These are phyloP conservation scores for Bruguiera sexangula DNA, from an alignment of 345 rosid genomes.

Conservation along the genomic window DNA sequence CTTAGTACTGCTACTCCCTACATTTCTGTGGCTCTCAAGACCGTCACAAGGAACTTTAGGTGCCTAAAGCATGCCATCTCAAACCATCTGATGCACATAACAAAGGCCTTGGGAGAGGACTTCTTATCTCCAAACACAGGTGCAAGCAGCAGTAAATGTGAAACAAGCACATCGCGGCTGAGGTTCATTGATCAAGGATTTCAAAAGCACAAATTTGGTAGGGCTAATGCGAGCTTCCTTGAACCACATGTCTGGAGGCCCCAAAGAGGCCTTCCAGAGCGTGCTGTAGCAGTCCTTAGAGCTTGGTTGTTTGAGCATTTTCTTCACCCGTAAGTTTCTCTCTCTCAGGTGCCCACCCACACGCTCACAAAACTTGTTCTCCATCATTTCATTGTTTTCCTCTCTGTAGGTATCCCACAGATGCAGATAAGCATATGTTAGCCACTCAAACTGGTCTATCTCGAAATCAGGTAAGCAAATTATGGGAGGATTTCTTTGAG, in stretches of 20 bases:
- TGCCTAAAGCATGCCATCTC: conserved; percentile 40
- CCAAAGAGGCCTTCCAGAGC: conserved; percentile 68
- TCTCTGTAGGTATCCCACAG: conserved; percentile 53
- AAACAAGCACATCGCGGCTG: conserved; percentile 19
- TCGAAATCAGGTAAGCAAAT: conserved; percentile 49
- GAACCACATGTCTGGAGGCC: conserved; percentile 63
- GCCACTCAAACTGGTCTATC: conserved; percentile 60
- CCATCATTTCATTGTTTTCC: background rate
- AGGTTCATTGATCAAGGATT: conserved; percentile 30
- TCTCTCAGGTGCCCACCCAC: background rate
- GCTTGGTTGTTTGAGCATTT: conserved; percentile 74
- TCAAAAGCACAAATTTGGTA: conserved; percentile 33
- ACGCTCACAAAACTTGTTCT: background rate
- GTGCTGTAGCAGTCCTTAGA: conserved; percentile 51
- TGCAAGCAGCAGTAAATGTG: conserved; percentile 28
- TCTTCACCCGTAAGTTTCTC: conserved; percentile 61
- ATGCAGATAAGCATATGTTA: conserved; percentile 57
- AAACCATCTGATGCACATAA: conserved; percentile 40
- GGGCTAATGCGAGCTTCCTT: conserved; percentile 35
- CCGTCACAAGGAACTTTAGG: conserved; percentile 44
- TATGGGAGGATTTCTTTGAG: background rate
- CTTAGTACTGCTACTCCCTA: conserved; percentile 54
- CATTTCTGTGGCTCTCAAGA: conserved; percentile 42
- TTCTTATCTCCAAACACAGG: conserved; percentile 20
- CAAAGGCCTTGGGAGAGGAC: conserved; percentile 39